Percentiles rank a stretch among this genome's conserved stretches.
Conservation (phyloP, 2,329 filamentous ascomycete species). For the Venturia asperata region DNA sequence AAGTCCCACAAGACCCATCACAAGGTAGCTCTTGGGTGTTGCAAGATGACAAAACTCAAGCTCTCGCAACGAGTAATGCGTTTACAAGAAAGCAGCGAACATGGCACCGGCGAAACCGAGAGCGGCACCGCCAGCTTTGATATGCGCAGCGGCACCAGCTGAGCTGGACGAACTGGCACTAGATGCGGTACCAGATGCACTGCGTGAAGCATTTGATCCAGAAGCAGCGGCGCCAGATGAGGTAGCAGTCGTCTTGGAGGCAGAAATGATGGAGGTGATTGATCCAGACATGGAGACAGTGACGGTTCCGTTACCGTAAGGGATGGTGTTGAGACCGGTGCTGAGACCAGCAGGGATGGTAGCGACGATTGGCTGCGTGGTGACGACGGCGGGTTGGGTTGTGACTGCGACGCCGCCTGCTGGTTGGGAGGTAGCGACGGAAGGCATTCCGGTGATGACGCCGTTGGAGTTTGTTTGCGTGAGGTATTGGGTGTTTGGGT, state of each 20-base stretch:
- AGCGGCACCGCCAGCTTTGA: constrained; percentile 30
- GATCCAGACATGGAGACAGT: constrained; percentile 28
- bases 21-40: background rate
- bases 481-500: constrained; percentile 39
- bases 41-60: background rate
- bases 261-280: constrained; percentile 27
- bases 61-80: background rate
- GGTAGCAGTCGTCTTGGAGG: constrained; percentile 21
- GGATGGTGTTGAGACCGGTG: constrained; percentile 28
- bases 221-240: constrained; percentile 21
- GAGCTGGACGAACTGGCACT: constrained; percentile 12
- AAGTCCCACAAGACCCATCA: too few relatives aligned
- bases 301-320: constrained; percentile 23
- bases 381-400: constrained; percentile 32
- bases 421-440: constrained; percentile 25
- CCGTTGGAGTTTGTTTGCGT: constrained; percentile 44
- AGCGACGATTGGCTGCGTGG: constrained; percentile 32
- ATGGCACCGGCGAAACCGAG: constrained; percentile 33
- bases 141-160: constrained; percentile 23
- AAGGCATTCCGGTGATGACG: constrained; percentile 44
- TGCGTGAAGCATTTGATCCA: background rate
- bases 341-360: constrained; percentile 39
- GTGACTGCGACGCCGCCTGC: constrained; percentile 31
- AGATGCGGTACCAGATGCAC: background rate
- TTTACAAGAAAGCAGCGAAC: constrained; percentile 32